Percentiles rank a stretch among this genome's conserved stretches.
Conservation (phyloP, 2,329 filamentous ascomycete species). For the Cladosporium sp. region DNA sequence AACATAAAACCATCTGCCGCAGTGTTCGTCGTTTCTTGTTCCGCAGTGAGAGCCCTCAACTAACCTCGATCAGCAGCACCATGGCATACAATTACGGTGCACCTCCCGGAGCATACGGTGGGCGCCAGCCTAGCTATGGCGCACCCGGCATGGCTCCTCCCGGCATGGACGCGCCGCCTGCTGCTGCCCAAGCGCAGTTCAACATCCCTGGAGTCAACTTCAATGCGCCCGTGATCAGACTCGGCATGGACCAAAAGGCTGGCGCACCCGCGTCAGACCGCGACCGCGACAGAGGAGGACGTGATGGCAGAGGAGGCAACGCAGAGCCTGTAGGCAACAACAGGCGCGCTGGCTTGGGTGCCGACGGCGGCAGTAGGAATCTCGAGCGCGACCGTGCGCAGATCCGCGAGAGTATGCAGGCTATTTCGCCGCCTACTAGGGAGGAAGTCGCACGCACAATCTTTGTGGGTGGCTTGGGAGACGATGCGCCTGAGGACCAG, state of each 20-base stretch:
- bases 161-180: conserved; percentile 73
- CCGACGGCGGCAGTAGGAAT: conserved; percentile 53
- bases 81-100: conserved; percentile 40
- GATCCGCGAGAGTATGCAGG: conserved; percentile 35
- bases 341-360: conserved; percentile 58
- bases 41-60: background rate
- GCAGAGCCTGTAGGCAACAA: conserved; percentile 37
- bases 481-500: conserved; percentile 73
- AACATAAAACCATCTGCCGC: background rate
- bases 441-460: conserved; percentile 92
- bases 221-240: conserved; percentile 90
- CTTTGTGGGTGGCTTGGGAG: conserved; percentile 83
- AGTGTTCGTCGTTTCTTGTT: background rate
- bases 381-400: conserved; percentile 53
- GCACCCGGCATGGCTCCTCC: conserved; percentile 62
- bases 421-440: conserved; percentile 73
- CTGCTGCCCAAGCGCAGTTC: conserved; percentile 69
- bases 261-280: conserved; percentile 28
- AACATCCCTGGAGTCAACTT: conserved; percentile 95
- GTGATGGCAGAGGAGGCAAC: conserved; percentile 34
- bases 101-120: conserved; percentile 65
- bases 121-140: conserved; percentile 68
- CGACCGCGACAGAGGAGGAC: conserved; percentile 7
- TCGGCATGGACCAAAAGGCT: conserved; percentile 67
- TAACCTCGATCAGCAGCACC: background rate